Base-by-base conservation (phyloP, 257 asterid genomes). In the Solanum appendiculatum region DNA sequence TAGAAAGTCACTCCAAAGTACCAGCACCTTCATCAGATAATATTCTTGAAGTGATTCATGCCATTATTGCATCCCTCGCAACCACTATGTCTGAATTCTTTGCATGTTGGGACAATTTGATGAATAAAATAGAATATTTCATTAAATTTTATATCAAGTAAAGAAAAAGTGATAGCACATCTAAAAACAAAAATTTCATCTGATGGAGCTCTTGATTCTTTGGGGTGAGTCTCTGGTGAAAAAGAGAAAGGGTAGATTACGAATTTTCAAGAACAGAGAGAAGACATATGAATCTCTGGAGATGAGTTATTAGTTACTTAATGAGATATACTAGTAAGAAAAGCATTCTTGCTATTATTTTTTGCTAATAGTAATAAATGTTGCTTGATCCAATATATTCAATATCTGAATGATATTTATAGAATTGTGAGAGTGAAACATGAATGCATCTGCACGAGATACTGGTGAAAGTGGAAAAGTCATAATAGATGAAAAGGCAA, bases 1-100 rank as follows among this genome's bases (percentile, higher is more conserved):
- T 29, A 40, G 40, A 14, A 20, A 78, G 75, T 73, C 25, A 58
- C 69, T 42, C 88, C 70, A 88, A 21, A 18, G 63, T 37, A 73
- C 58, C 70, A 1, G 18, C 40, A 73, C 84, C 84, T 34, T 87
- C 90, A 16, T 87, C 85, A 2, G 87, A 40, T 46, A 90, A 72
- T 6, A 89, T 37, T 34, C 83, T 91, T 3, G 88, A 87, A 5
- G 89, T 78, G 89, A 88, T 72, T 25, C 88, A 21, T 58, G 93
- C 88, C 90, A 91, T 85, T 60, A 82, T 56, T 33, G 92, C 86
- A 78, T 90, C 86, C 83, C 92, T 80, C 56, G 90, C 88, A 9
- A 86, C 68, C 8, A 85, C 46, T 44, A 44, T 89, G 33, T 87
- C 88, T 10, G 84, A 13, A 16, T 87, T 87, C 84, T 91, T 91